Evolutionary conservation across 2,329 filamentous ascomycete genomes (phyloP), one percentile per base, ranked within the genome.

Genomic region (Ophiostoma quercus): DNA sequence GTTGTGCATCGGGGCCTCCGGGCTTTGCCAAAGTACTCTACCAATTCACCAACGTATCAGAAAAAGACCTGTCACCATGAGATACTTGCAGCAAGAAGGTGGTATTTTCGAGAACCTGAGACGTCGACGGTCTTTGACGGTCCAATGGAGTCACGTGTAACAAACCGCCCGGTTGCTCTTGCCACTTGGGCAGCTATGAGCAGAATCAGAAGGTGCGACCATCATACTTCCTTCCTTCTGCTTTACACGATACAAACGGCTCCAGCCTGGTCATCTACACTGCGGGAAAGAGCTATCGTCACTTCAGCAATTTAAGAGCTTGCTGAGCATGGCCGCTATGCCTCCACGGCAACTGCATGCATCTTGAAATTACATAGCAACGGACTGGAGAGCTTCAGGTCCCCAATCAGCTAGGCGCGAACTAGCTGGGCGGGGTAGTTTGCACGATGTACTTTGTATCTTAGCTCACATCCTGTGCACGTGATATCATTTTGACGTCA

Each of bases 381-480:
- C 51, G 47, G 14, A 19, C 47, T 51, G n/a, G 14, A 22, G 47
- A 57, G n/a, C 51, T 57, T 57, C 51, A 57, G 8, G 11, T 57
- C 22, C 51, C 51, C 22, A 32, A 19, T 60, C 22, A 60, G 54
- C 25, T 62, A 25, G 25, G 57, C 22, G 25, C 25, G 25, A 4
- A 22, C 3, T 57, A 57, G 22, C 57, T 62, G 32, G 57, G 57
- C 57, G 57, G 57, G 57, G 57, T 62, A 62, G 57, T 19, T 62
- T 12, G 12, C 54, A 32, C 32, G 4, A n/a, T 57, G 51, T 25
- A 57, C 22, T 57, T 25, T 25, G 51, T 57, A 57, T 25, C n/a
- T 25, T 32, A 7, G 3, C 25, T 16, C 14, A 9, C 4, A 47
- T 47, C 2, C 2, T 12, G 51, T 25, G 57, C 57, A 62, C 57